Evolutionary conservation across 1,284 basidiomycete species (phyloP), one percentile per base, ranked within the genome.

Genomic region (Veloporphyrellus conicus): DNA sequence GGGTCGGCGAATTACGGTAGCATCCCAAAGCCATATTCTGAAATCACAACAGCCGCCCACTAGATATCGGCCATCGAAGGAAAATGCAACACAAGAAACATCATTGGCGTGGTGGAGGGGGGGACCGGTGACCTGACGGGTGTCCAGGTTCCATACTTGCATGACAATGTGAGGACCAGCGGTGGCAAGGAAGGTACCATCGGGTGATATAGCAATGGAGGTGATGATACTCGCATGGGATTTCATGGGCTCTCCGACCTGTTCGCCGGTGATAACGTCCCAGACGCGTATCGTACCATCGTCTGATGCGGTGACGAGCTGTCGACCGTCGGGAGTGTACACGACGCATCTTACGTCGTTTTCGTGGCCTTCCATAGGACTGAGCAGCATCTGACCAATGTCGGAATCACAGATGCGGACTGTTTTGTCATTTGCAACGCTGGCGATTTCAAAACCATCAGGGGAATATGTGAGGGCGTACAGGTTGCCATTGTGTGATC

Each of bases 1-100:
- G n/a, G 57, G 59, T 22, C 48, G 50, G 33, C 49, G 54, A 38
- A 61, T 11, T 38, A 63, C 45, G 14, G 41, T 27, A 22, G 61
- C 60, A 19, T 67, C 59, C 63, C 66, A 65, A 10, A 66, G 19
- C 57, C 64, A 63, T 50, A 68, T 55, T 35, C 62, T 54, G 42
- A 57, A 54, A 41, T 65, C 60, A 34, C 53, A 57, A 10, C 65
- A 68, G 1, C 64, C 66, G 28, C 63, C 60, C 6, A 60, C 53
- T 39, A 65, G 62, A 25, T 54, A 54, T 1, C 55, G 57, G 12
- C 64, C 63, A n/a, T 65, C 63, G 15, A 40, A 33, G 12, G 66
- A 59, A 38, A 68, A 66, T 25, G 56, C 62, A 4, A 63, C 58
- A 23, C 64, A 66, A 16, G 61, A 52, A 31, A 63, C 64, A 9